Percentiles rank a stretch among this genome's conserved stretches.
phyloP scores from a whole-genome alignment of 2,329 filamentous ascomycete genomes.

The Didymellaceae sp. region DNA sequence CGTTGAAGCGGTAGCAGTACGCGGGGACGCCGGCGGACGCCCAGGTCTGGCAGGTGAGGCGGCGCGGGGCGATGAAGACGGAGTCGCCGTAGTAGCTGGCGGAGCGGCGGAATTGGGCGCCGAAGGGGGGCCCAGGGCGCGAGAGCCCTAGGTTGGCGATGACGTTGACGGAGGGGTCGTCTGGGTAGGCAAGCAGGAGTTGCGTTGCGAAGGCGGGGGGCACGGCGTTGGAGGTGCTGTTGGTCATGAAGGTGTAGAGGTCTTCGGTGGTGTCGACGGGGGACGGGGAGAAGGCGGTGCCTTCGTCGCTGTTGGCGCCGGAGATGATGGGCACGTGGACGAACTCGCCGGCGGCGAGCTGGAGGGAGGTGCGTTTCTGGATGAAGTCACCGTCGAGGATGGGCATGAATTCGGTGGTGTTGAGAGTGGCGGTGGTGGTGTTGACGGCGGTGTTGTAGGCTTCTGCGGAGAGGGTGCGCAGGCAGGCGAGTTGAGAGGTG shows the following conservation, averaged over 20 bases:
- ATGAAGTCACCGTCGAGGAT: conserved; percentile 65
- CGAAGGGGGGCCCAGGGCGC: conserved; percentile 28
- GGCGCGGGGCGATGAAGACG: conserved; percentile 62
- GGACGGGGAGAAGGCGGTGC: conserved; percentile 60
- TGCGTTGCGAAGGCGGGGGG: conserved; percentile 30
- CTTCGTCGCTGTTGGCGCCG: conserved; percentile 72
- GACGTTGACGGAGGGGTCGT: conserved; percentile 35
- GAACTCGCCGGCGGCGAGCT: conserved; percentile 65
- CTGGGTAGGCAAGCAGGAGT: conserved; percentile 40
- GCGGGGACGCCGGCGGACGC: conserved; percentile 56
- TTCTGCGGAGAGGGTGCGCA: conserved; percentile 66
- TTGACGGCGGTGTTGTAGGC: conserved; percentile 64
- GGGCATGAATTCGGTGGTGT: conserved; percentile 48
- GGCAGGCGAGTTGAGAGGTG: conserved; percentile 46
- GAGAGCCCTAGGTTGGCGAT: conserved; percentile 31
- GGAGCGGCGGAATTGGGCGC: conserved; percentile 58
- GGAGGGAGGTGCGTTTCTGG: conserved; percentile 58
- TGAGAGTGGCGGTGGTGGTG: conserved; percentile 39
- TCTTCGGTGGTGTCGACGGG: conserved; percentile 64
- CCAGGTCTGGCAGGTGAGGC: conserved; percentile 61
- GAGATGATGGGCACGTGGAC: conserved; percentile 68
- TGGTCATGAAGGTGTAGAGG: conserved; percentile 54
- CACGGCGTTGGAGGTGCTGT: conserved; percentile 29
- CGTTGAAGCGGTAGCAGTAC: conserved; percentile 70
- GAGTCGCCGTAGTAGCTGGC: conserved; percentile 62